Base-by-base conservation (phyloP, 2,329 filamentous ascomycete genomes). In the Microdochium nivale region DNA sequence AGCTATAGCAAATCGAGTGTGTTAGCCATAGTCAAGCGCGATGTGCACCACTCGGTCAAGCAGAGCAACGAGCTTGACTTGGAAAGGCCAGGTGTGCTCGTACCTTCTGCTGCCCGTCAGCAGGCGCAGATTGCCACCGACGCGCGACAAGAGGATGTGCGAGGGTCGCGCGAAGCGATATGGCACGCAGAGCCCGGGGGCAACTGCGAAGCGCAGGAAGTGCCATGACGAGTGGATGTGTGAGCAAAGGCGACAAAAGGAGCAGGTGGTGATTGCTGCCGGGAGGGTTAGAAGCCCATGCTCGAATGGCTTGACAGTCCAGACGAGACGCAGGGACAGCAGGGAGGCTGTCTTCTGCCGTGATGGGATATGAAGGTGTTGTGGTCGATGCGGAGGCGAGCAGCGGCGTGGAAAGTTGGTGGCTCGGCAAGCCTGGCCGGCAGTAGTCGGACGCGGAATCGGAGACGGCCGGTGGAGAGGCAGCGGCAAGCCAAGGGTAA, bases 1-100 rank as follows among this genome's bases (percentile, higher is more conserved):
- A 96, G 74, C 90, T 96, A 59, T 40, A 44, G 43, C 14, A 11
- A 30, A 25, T 25, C 24, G 50, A 56, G 30, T 58, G 49, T 50
- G 54, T 52, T 48, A 47, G 35, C 19, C 13, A 23, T 5, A 33
- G 56, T 59, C 54, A 59, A n/a, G n/a, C n/a, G n/a, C n/a, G n/a
- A n/a, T n/a, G n/a, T n/a, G n/a, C n/a, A n/a, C n/a, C n/a, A n/a
- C n/a, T n/a, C n/a, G n/a, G n/a, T n/a, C n/a, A n/a, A n/a, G n/a
- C n/a, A n/a, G n/a, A n/a, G n/a, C n/a, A n/a, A n/a, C n/a, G n/a
- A n/a, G n/a, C n/a, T n/a, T n/a, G n/a, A n/a, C n/a, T n/a, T n/a
- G n/a, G n/a, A n/a, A n/a, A n/a, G n/a, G n/a, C n/a, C n/a, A 48
- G 14, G 33, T 19, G 50, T 54, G 52, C 46, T 52, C 46, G 47